Evolutionary conservation across 73 alveolate genomes (phyloP).

Genomic region (Paramecium octaurelia): DNA sequence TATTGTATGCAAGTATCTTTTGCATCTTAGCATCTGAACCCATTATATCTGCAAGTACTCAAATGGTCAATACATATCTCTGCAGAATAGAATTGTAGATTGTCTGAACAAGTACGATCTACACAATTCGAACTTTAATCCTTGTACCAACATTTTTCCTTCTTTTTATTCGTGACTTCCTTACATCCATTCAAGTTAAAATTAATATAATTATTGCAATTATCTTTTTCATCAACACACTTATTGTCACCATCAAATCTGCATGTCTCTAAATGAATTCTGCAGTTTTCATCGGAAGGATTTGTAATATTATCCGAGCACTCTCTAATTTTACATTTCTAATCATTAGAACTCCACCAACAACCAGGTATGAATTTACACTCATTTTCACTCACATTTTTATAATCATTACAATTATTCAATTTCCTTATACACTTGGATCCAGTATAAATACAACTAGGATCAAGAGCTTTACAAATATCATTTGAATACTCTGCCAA

Average conservation of each 20-base stretch:
- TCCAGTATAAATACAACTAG: not conserved
- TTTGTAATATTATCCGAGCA: not conserved
- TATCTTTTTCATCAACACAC: not conserved
- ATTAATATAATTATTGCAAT: not conserved
- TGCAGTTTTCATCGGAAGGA: not conserved
- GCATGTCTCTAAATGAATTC: not conserved
- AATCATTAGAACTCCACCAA: not conserved
- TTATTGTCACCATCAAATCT: not conserved
- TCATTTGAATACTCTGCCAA: not conserved
- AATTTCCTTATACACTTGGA: not conserved
- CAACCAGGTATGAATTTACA: not conserved
- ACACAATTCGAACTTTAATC: not conserved
- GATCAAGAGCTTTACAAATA: not conserved
- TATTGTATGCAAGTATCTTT: not conserved
- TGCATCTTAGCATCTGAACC: not conserved
- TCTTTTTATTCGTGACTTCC: not conserved
- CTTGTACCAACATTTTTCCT: not conserved
- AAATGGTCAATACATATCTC: not conserved
- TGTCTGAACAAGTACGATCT: not conserved
- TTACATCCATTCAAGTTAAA: not conserved
- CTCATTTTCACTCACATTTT: not conserved
- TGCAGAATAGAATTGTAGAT: not conserved
- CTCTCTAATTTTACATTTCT: not conserved
- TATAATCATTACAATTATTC: not conserved
- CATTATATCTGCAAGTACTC: not conserved